Evolutionary conservation across 805 yeast genomes (phyloP), one percentile per base, ranked within the genome.

Genomic region (Isabelozyma rhagii): DNA sequence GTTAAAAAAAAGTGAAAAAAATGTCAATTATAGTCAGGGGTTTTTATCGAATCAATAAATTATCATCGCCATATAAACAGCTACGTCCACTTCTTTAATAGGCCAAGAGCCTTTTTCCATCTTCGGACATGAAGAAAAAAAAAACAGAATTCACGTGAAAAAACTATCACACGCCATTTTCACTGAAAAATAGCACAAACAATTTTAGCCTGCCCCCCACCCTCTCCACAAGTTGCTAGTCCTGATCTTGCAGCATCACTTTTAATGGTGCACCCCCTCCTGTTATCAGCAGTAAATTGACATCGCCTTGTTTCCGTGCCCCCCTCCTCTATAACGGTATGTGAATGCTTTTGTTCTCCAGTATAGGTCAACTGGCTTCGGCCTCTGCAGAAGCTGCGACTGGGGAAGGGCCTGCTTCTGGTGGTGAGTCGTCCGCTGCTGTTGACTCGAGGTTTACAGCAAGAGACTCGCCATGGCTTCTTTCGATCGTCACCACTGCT

Each of bases 401-500:
- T 18, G 41, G 29, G 38, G 27, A n/a, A 18, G 25, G 25, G 34
- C 28, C 29, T 43, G 31, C 8, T 9, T 43, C 3, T 31, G 13
- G 28, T 31, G 34, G n/a, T 18, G 15, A 38, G 28, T 41, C 45
- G 31, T 29, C 49, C 3, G 44, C 54, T 13, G 47, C 48, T 9
- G 42, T 57, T 28, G 46, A 43, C 25, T 48, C 50, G 17, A 43
- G 43, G n/a, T 11, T 34, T 4, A 13, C 14, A 34, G 17, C 38
- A 15, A 53, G 29, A 11, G 44, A 45, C 18, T 51, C 56, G 5
- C 61, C 63, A 51, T 60, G 63, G 38, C 66, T 62, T 43, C 63
- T 44, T 45, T 62, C 61, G 15, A 68, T 57, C 4, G 69, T 61
- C 25, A 52, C 57, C n/a, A 59, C 38, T 1, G 59, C 50, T 44